Base-by-base conservation (phyloP, 176 grass and related monocot genomes). In the Rhynchospora breviuscula region DNA sequence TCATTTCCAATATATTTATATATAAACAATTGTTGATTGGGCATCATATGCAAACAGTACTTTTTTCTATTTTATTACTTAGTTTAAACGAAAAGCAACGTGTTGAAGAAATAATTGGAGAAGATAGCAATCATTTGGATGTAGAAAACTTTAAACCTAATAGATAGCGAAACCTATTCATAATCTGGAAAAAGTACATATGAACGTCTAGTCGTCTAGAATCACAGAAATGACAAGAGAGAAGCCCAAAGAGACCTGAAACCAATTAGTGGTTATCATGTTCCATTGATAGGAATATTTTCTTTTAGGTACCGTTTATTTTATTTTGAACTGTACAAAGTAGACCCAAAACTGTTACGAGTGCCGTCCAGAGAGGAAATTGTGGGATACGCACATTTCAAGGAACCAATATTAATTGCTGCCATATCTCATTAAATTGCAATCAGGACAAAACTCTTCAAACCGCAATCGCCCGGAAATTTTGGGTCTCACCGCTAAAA, bases 131-230 rank as follows among this genome's bases (percentile, higher is more conserved):
- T 82, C 60, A 54, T 63, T 58, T 80, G 31, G 35, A 12, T 15
- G 0, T 0, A 80, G 59, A 80, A 51, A 80, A 10, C 54, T 81
- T 81, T 51, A 63, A 51, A 81, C n/a, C 79, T 81, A 65, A 81
- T 80, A 15, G 48, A 51, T 21, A 3, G 21, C 10, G 1, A 23
- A 62, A 21, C 59, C 35, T 52, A 53, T 25, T 75, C 44, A 71
- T 40, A 71, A 48, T 71, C 40, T 71, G 8, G 46, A 71, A 71
- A 17, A 71, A 71, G 67, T 46, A 43, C 67, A 71, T 18, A 71
- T 22, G 67, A 71, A 71, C 2, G 35, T 71, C 40, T n/a, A n/a
- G n/a, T n/a, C n/a, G n/a, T n/a, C n/a, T n/a, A 71, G 18, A 71
- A 71, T 71, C 67, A 21, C 33, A 69, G 29, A 68, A 69, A 44